Evolutionary conservation across 1,284 basidiomycete species (phyloP), one percentile per base, ranked within the genome.

Genomic region (Fomitopsis palustris): DNA sequence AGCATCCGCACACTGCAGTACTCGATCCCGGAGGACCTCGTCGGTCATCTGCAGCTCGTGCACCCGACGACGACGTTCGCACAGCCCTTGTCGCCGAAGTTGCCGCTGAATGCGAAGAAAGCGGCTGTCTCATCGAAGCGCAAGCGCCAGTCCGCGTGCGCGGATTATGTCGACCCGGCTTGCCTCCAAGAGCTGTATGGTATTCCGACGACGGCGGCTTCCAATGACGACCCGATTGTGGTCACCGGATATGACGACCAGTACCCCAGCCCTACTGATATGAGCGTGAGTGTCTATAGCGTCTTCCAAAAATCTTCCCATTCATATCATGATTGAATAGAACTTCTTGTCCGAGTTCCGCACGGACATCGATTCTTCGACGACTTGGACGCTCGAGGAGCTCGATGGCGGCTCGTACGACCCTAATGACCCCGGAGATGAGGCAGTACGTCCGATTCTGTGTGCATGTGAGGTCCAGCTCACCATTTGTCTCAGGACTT

Each of bases 161-260:
- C 9, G 3, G 29, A 27, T 45, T 10, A 54, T n/a, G 78, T 86
- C 57, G 86, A 84, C 0, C 83, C 84, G 9, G 70, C 79, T 1
- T 88, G 85, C 65, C 68, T 88, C 53, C 71, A 78, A 56, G 75
- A 75, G 3, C 66, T 86, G 42, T 88, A 87, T 67, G 82, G 82
- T 9, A 73, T 74, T 16, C 65, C 66, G 4, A 85, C 85, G 59
- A 75, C 77, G 0, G 79, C 80, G 2, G 66, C 69, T 8, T 74
- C 79, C 3, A 74, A 76, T 0, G 66, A 66, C 31, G 86, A 84
- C 67, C 77, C 71, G 29, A 73, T 87, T 39, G 84, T 81, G 57
- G 77, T 87, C 55, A 79, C 79, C 27, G 85, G 85, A 16, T 86
- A 83, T 65, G 77, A 86, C 19, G 68, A 78, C 4, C 74, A 84